These are phyloP conservation scores for Puya raimondii DNA, from an alignment of 176 grass and related monocot genomes.

Conservation along the genomic window DNA sequence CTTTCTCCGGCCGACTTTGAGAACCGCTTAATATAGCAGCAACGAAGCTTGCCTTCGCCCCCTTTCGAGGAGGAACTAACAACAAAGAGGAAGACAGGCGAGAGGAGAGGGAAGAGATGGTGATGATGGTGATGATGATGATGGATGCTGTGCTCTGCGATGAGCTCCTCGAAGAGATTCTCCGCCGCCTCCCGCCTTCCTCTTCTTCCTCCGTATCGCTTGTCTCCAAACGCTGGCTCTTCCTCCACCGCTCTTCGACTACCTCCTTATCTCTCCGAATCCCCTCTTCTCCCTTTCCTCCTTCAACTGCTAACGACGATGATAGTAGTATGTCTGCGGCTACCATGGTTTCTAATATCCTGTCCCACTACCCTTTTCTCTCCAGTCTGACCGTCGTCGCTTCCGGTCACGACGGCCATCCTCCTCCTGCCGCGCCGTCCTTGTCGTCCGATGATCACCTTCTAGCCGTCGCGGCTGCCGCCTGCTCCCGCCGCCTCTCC, in stretches of 20 bases:
- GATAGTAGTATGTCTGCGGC: background rate
- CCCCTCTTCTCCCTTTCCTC: slow-evolving; percentile 13
- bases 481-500: slow-evolving; percentile 26
- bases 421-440: background rate
- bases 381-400: slow-evolving; percentile 38
- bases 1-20: too few relatives aligned
- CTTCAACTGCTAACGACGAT: background rate
- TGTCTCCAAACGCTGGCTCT: slow-evolving; percentile 75
- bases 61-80: background rate
- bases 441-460: slow-evolving; percentile 32
- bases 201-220: slow-evolving; percentile 52
- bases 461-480: slow-evolving; percentile 22
- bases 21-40: too few relatives aligned
- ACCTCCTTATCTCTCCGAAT: slow-evolving; percentile 46
- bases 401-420: background rate
- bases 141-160: slow-evolving; percentile 66
- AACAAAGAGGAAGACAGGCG: background rate
- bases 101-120: background rate
- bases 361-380: slow-evolving; percentile 55
- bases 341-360: slow-evolving; percentile 35
- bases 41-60: too few relatives aligned
- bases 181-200: slow-evolving; percentile 46
- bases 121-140: too few relatives aligned
- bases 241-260: slow-evolving; percentile 52
- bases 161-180: slow-evolving; percentile 78